These are phyloP conservation scores for Stephania yunnanensis DNA, from an alignment of 164 flowering plant genomes.

Conservation along the genomic window DNA sequence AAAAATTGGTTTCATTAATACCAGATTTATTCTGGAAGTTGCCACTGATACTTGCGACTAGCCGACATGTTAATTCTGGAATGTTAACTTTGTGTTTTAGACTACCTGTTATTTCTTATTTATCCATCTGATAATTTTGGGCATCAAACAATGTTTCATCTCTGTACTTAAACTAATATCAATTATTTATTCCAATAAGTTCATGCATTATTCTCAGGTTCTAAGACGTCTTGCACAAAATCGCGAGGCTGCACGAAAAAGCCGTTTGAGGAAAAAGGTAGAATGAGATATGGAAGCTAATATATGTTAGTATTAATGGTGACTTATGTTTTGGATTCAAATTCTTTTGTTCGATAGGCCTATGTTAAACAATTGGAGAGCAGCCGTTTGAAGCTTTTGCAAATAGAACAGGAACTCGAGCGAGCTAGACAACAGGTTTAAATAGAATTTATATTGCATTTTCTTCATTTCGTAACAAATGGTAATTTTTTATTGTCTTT, in stretches of 20 bases:
- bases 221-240: slow-evolving; percentile 94
- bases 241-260: slow-evolving; percentile 99
- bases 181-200: background rate
- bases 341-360: slow-evolving; percentile 42
- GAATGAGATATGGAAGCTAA: background rate
- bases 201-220: slow-evolving; percentile 32
- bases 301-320: background rate
- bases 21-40: background rate
- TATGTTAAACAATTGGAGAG: slow-evolving; percentile 90
- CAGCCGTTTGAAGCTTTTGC: slow-evolving; percentile 72
- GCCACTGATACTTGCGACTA: background rate
- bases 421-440: slow-evolving; percentile 78
- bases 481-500: background rate
- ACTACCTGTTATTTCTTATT: background rate
- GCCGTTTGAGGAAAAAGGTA: slow-evolving; percentile 94
- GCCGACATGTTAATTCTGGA: background rate
- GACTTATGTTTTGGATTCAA: background rate
- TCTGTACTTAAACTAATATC: background rate
- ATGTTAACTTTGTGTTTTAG: background rate
- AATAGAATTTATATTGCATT: background rate
- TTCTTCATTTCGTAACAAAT: background rate
- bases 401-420: slow-evolving; percentile 86
- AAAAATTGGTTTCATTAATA: background rate
- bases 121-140: background rate
- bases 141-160: no score